Percentiles rank a stretch among this genome's conserved stretches.
Conservation (phyloP, 2,329 filamentous ascomycete genomes). For the Epichloe hybrida region DNA sequence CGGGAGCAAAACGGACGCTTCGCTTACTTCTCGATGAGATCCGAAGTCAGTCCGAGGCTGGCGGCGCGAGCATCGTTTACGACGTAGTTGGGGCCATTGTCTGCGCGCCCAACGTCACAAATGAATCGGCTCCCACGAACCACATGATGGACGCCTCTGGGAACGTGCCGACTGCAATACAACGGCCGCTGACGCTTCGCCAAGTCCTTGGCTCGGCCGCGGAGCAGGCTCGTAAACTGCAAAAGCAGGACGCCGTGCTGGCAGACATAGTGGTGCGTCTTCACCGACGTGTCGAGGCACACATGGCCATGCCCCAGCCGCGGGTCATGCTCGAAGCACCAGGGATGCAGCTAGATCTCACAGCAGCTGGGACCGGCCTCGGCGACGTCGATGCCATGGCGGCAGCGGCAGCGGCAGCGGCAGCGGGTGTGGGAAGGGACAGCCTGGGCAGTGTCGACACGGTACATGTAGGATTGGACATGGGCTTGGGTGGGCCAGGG, state of each 20-base stretch:
- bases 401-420: conserved; percentile 18
- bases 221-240: conserved; percentile 41
- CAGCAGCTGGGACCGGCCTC: conserved; percentile 23
- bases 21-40: conserved; percentile 54
- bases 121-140: conserved; percentile 21
- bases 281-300: conserved; percentile 51
- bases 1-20: conserved; percentile 49
- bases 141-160: conserved; percentile 21
- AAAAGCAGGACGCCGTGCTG: conserved; percentile 40
- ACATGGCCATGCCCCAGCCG: conserved; percentile 34
- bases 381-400: conserved; percentile 30
- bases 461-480: conserved; percentile 27
- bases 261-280: conserved; percentile 52
- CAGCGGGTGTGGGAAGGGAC: conserved; percentile 28
- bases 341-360: conserved; percentile 28
- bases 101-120: conserved; percentile 49
- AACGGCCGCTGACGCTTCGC: conserved; percentile 41
- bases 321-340: conserved; percentile 28
- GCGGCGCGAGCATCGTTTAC: conserved; percentile 47
- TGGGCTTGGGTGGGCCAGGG: conserved; percentile 26
- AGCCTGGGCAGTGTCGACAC: conserved; percentile 27
- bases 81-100: conserved; percentile 58
- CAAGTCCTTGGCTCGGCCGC: conserved; percentile 45
- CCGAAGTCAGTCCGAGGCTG: conserved; percentile 44
- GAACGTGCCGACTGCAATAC: conserved; percentile 23